Conservation (phyloP, 441 rosid species). For the Gossypium laxum region DNA sequence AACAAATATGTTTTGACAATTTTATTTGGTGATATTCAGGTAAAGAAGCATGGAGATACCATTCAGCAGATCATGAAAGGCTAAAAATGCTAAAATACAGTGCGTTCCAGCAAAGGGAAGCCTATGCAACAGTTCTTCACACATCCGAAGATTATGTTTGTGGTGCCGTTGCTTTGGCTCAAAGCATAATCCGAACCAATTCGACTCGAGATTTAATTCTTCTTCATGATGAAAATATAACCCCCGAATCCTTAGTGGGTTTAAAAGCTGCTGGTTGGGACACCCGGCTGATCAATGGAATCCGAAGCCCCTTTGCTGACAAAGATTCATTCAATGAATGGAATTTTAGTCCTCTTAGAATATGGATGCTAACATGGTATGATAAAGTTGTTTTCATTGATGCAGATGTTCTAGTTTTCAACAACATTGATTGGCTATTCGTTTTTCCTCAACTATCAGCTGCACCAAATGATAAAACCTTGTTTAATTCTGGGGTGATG, state of each 20-base stretch:
- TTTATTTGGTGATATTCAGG: neutral
- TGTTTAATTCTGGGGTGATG: constrained; percentile 79
- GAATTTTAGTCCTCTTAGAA: constrained; percentile 62
- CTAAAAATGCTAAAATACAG: neutral
- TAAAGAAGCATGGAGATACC: neutral
- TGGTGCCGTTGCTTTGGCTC: constrained; percentile 69
- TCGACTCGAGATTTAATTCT: constrained; percentile 45
- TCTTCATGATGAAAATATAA: constrained; percentile 47
- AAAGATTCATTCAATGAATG: constrained; percentile 54
- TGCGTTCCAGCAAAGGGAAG: constrained; percentile 25
- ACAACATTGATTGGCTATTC: constrained; percentile 47
- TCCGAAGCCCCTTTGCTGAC: constrained; percentile 46
- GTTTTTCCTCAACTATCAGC: constrained; percentile 57
- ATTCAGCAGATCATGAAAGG: neutral
- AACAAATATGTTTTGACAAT: neutral
- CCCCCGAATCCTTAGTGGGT: constrained; percentile 29
- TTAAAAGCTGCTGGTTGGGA: constrained; percentile 55
- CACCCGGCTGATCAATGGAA: constrained; percentile 33
- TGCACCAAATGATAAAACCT: constrained; percentile 22
- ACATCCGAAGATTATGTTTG: constrained; percentile 68
- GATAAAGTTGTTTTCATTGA: constrained; percentile 60
- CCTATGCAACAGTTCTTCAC: constrained; percentile 69
- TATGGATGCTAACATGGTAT: constrained; percentile 52
- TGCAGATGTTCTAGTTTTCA: constrained; percentile 46
- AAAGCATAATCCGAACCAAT: constrained; percentile 44